A percentile compares a stretch with the other conserved stretches of the same genome.
These are phyloP conservation scores for Macrolepiota albuminosa DNA, from an alignment of 768 basidiomycete species.

Conservation along the genomic window DNA sequence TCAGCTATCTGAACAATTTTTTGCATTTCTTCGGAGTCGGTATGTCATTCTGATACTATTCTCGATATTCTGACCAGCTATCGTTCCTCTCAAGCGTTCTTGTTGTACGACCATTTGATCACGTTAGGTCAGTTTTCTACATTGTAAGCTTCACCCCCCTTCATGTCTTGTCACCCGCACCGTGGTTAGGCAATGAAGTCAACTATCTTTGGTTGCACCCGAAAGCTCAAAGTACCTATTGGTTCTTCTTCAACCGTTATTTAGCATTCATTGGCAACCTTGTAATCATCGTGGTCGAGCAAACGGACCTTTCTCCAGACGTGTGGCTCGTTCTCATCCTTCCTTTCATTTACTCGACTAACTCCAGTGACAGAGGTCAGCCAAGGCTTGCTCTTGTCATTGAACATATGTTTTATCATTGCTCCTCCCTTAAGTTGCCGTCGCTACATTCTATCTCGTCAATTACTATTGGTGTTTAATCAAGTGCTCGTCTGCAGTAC, in stretches of 20 bases:
- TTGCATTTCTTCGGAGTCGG: constrained; percentile 29
- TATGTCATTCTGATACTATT: constrained; percentile 14
- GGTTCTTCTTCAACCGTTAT: constrained; percentile 50
- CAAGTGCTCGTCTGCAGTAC: constrained; percentile 45
- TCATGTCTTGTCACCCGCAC: neutral
- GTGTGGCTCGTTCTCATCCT: constrained; percentile 15
- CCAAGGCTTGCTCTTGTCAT: neutral
- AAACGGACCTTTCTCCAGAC: constrained; percentile 20
- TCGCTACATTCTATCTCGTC: constrained; percentile 32
- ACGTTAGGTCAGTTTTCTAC: constrained; percentile 24
- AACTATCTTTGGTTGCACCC: constrained; percentile 40
- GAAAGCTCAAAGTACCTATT: constrained; percentile 31
- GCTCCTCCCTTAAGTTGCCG: constrained; percentile 29
- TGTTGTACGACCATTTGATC: constrained; percentile 36
- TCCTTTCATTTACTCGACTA: neutral
- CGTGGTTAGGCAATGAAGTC: constrained; percentile 30
- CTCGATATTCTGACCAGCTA: neutral
- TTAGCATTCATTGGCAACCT: constrained; percentile 37
- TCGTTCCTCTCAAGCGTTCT: constrained; percentile 21
- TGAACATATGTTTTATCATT: neutral
- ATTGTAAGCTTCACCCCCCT: neutral
- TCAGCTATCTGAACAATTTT: constrained; percentile 20
- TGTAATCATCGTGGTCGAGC: constrained; percentile 23
- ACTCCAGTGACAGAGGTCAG: constrained; percentile 13
- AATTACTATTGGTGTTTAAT: constrained; percentile 35